Evolutionary conservation across 352 stramenopile species (phyloP), one percentile per base, ranked within the genome.

Genomic region (Globisporangium megalacanthum): DNA sequence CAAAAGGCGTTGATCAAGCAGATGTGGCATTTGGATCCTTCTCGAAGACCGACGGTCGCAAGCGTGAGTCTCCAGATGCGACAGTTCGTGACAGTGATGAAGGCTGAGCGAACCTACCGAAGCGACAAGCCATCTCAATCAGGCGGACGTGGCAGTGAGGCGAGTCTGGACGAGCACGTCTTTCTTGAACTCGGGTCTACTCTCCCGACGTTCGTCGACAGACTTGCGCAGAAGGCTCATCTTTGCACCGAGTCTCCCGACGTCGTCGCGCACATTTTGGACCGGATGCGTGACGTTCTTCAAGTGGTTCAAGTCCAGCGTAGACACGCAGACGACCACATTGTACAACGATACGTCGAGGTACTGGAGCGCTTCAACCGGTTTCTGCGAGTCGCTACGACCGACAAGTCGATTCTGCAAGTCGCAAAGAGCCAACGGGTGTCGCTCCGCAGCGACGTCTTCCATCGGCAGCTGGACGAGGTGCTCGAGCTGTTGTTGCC

Each of bases 381-480:
- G 49, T 54, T 54, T n/a, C 17, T 46, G 31, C 17, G 49, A 13
- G 31, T 31, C 15, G 29, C 49, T 4, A 4, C n/a, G 4, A n/a
- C 8, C n/a, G 33, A 37, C n/a, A 31, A 45, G 3, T 46, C 49
- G 49, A 6, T 54, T 29, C 33, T 54, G 17, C 31, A 44, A 15
- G 15, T 13, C n/a, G 49, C 49, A 29, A 54, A 54, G 49, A 54
- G 49, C 20, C 49, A 54, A n/a, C 29, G n/a, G 13, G 49, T 37
- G 10, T 13, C 49, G 31, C 7, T 42, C 3, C 31, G 20, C 15
- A 45, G 31, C 49, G 45, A 54, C 31, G 49, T n/a, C n/a, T n/a
- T n/a, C n/a, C n/a, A n/a, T n/a, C n/a, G n/a, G n/a, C n/a, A n/a
- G n/a, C n/a, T n/a, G n/a, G n/a, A n/a, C n/a, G n/a, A n/a, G n/a